Evolutionary conservation across 805 yeast species (phyloP).

Genomic region (Lachancea meyersii): DNA sequence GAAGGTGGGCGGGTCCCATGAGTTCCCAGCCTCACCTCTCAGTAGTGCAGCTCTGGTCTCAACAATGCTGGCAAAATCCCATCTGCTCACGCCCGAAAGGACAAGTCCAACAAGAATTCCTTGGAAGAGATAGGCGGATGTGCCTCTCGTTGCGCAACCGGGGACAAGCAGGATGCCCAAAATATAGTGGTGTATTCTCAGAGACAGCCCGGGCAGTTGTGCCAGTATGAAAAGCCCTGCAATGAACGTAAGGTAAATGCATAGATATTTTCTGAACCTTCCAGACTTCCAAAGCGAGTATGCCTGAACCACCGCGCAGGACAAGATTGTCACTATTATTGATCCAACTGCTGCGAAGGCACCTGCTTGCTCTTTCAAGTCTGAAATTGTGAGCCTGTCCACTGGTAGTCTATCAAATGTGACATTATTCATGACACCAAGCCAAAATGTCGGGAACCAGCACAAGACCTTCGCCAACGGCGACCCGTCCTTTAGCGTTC

Average conservation of each 20-base stretch:
- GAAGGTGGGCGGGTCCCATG: conserved; percentile 45
- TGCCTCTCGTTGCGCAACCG: conserved; percentile 72
- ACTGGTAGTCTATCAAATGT: conserved; percentile 86
- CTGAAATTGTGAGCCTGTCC: conserved; percentile 70
- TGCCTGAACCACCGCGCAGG: conserved; percentile 67
- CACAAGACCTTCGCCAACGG: conserved; percentile 34
- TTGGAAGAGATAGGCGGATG: conserved; percentile 67
- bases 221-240: conserved; percentile 41
- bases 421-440: conserved; percentile 77
- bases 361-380: conserved; percentile 70
- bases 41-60: conserved; percentile 64
- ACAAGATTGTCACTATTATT: conserved; percentile 42
- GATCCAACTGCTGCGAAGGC: conserved; percentile 57
- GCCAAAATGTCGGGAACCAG: conserved; percentile 82
- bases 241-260: conserved; percentile 45
- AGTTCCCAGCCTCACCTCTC: conserved; percentile 65
- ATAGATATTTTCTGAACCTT: conserved; percentile 51
- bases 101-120: conserved; percentile 78
- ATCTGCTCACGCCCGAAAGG: conserved; percentile 77
- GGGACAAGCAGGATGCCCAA: conserved; percentile 73
- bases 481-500: conserved; percentile 44
- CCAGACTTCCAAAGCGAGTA: conserved; percentile 76
- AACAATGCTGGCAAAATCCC: conserved; percentile 90
- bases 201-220: conserved; percentile 56
- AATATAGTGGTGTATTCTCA: conserved; percentile 78